Evolutionary conservation across 2,329 filamentous ascomycete genomes (phyloP).

Genomic region (Pseudocercospora ulei): DNA sequence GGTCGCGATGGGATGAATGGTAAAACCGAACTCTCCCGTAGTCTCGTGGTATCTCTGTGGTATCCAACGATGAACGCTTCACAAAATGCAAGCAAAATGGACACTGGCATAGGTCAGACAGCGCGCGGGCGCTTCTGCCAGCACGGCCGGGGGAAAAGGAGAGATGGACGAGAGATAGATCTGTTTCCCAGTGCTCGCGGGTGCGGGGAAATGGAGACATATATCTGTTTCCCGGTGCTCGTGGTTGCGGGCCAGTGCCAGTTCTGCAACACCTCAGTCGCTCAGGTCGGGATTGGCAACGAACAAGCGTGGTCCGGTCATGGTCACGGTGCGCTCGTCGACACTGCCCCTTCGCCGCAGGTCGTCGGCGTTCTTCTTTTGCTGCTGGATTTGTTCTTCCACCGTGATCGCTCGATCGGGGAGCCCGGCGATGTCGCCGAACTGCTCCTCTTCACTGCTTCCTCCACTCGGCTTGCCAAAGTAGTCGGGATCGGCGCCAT

Average conservation of each 20-base stretch:
- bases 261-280: no score
- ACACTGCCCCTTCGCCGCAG: conserved; percentile 68
- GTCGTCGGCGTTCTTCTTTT: conserved; percentile 59
- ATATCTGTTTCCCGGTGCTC: conserved; percentile 2
- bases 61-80: conserved; percentile 12
- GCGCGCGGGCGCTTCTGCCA: conserved; percentile 3
- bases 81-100: conserved; percentile 7
- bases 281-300: conserved; percentile 73
- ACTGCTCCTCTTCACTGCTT: conserved; percentile 46
- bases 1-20: neutral
- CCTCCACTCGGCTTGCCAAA: conserved; percentile 36
- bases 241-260: neutral
- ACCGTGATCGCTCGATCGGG: conserved; percentile 34
- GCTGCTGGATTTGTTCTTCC: conserved; percentile 45
- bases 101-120: neutral
- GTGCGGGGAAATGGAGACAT: neutral
- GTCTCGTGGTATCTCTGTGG: conserved; percentile 9
- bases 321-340: conserved; percentile 69
- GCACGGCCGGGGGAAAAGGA: neutral
- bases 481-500: conserved; percentile 35
- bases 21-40: conserved; percentile 1
- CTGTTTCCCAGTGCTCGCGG: conserved; percentile 1
- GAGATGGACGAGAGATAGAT: neutral
- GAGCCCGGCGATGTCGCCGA: conserved; percentile 48
- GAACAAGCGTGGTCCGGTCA: conserved; percentile 60